phyloP scores from a whole-genome alignment of 2,329 filamentous ascomycete genomes.

The Cercospora canescens region DNA sequence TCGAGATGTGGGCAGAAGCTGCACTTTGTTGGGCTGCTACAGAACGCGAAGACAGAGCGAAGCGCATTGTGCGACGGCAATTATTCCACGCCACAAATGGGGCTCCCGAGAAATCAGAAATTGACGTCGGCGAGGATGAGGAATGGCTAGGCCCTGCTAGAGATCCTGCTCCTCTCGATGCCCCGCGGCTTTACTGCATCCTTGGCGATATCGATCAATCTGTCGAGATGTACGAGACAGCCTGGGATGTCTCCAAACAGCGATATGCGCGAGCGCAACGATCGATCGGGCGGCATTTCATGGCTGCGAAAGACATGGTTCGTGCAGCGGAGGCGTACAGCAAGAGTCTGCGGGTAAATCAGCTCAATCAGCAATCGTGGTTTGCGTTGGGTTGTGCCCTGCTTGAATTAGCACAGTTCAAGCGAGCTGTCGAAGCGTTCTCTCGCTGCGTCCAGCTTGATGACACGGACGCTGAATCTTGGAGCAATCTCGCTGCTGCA shows the following conservation, averaged over 20 bases:
- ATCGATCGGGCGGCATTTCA: slow-evolving; percentile 77
- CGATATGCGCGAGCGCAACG: slow-evolving; percentile 86
- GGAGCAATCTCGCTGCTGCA: slow-evolving; percentile 90
- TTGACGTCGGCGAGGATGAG: slow-evolving; percentile 40
- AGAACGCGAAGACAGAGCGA: slow-evolving; percentile 80
- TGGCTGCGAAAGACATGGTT: slow-evolving; percentile 64
- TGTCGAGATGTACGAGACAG: slow-evolving; percentile 73
- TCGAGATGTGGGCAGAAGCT: slow-evolving; percentile 93
- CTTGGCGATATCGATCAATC: slow-evolving; percentile 84
- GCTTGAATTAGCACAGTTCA: slow-evolving; percentile 73
- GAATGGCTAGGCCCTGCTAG: slow-evolving; percentile 68
- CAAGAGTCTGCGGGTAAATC: slow-evolving; percentile 74
- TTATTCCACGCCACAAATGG: slow-evolving; percentile 67
- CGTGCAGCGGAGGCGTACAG: slow-evolving; percentile 76
- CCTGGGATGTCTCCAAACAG: slow-evolving; percentile 80
- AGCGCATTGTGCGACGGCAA: slow-evolving; percentile 72
- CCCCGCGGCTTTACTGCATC: slow-evolving; percentile 88
- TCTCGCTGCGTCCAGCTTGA: slow-evolving; percentile 80
- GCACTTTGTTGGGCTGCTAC: slow-evolving; percentile 83
- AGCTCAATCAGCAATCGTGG: slow-evolving; percentile 82
- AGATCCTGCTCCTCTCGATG: slow-evolving; percentile 72
- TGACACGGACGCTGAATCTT: slow-evolving; percentile 85
- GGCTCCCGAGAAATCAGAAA: slow-evolving; percentile 39
- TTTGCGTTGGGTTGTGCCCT: slow-evolving; percentile 86
- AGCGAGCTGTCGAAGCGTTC: slow-evolving; percentile 80